Evolutionary conservation across 2,329 filamentous ascomycete species (phyloP).

Genomic region (Xylariaceae sp.): DNA sequence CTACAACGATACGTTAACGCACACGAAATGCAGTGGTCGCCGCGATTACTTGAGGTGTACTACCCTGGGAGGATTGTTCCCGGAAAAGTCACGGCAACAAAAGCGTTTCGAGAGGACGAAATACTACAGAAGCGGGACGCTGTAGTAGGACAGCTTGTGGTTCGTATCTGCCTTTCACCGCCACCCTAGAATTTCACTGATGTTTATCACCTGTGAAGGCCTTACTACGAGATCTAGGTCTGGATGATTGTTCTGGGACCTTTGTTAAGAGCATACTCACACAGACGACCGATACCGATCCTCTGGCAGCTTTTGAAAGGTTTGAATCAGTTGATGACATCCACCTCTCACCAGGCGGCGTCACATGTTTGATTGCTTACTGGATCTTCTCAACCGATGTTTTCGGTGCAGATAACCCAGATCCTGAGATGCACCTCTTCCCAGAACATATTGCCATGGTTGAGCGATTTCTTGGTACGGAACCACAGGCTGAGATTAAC

Average conservation of each 20-base stretch:
- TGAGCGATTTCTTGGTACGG: constrained; percentile 58
- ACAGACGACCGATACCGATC: constrained; percentile 51
- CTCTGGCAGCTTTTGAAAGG: constrained; percentile 56
- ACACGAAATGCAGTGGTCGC: constrained; percentile 66
- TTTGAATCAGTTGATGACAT: constrained; percentile 58
- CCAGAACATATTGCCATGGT: constrained; percentile 65
- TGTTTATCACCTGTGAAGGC: constrained; percentile 50
- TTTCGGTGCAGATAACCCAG: constrained; percentile 62
- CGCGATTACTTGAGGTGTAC: constrained; percentile 71
- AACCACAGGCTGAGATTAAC: constrained; percentile 56
- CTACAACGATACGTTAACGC: constrained; percentile 75
- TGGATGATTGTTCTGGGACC: constrained; percentile 54
- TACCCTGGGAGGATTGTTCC: constrained; percentile 69
- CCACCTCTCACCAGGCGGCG: constrained; percentile 64
- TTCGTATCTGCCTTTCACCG: constrained; percentile 39
- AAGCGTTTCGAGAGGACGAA: constrained; percentile 69
- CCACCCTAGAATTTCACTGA: not conserved
- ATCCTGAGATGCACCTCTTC: constrained; percentile 63
- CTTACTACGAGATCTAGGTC: constrained; percentile 67
- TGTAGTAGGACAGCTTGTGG: constrained; percentile 74
- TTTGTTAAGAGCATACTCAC: constrained; percentile 55
- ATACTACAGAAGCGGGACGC: constrained; percentile 67
- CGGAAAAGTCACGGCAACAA: constrained; percentile 65
- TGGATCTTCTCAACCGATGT: constrained; percentile 68
- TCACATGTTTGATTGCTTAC: constrained; percentile 66